Evolutionary conservation across 805 yeast genomes (phyloP).

Genomic region (Brettanomyces bruxellensis): DNA sequence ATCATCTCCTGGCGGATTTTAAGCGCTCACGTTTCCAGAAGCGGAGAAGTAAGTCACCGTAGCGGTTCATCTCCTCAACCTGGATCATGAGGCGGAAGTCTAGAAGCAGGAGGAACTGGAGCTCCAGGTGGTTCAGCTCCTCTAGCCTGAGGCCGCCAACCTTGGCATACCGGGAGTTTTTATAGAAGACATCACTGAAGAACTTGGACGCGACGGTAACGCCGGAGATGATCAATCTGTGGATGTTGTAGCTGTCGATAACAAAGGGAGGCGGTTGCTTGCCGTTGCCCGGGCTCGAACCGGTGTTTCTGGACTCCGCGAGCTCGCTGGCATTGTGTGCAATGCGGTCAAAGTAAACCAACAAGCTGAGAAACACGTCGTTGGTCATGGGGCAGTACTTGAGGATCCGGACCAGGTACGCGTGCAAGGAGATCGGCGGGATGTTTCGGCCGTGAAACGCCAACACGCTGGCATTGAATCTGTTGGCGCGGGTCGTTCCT

Average conservation of each 20-base stretch:
- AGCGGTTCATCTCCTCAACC: conserved; percentile 82
- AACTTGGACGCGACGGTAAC: conserved; percentile 93
- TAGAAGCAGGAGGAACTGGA: conserved; percentile 74
- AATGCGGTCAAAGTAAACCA: conserved; percentile 91
- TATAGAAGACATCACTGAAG: conserved; percentile 89
- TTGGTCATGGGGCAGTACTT: conserved; percentile 98
- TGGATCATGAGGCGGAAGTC: conserved; percentile 85
- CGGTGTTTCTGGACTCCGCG: conserved; percentile 14
- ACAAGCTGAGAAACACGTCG: conserved; percentile 82
- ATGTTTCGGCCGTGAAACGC: conserved; percentile 95
- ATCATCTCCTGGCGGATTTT: conserved; percentile 14
- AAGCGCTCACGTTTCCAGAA: conserved; percentile 73
- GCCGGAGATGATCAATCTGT: conserved; percentile 87
- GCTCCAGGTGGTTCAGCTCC: conserved; percentile 85
- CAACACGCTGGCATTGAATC: conserved; percentile 56
- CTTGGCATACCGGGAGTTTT: conserved; percentile 88
- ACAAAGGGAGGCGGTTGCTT: conserved; percentile 40
- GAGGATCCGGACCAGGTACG: conserved; percentile 80
- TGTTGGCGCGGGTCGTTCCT: conserved; percentile 6
- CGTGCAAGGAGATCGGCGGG: conserved; percentile 89
- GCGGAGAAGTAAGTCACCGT: conserved; percentile 76
- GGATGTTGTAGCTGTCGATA: conserved; percentile 94
- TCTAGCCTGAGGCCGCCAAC: conserved; percentile 93
- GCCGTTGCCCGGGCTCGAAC: conserved; percentile 7
- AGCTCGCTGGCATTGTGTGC: conserved; percentile 70